Evolutionary conservation across 2,329 filamentous ascomycete genomes (phyloP), one percentile per base, ranked within the genome.

Genomic region (Fusarium bactridioides): DNA sequence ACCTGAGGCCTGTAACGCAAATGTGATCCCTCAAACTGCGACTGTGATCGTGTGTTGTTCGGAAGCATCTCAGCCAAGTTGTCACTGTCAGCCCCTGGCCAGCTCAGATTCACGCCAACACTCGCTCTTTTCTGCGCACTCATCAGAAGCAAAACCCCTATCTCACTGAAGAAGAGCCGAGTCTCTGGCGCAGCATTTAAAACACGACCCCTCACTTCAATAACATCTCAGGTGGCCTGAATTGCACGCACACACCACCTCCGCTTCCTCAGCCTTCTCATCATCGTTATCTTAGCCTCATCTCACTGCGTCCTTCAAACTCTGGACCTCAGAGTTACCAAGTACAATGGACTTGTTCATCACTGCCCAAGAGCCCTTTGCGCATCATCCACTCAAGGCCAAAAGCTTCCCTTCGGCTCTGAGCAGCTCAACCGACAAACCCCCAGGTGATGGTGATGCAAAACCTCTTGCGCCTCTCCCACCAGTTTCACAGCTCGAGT

Each of bases 331-430:
- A 23, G 18, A 41, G 35, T 38, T 21, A 37, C 15, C 25, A 45
- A 15, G 11, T 29, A 43, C 8, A 35, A 77, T 77, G 76, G 76
- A 77, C 44, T 68, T 78, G 31, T 77, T 75, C 59, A 77, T 77
- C 61, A 77, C 76, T 12, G 76, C 76, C 10, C 47, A 77, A 29
- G 74, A 78, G 23, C 76, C 76, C n/a, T 77, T 77, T 40, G 54
- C 61, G 41, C 74, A 59, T 25, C 61, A 69, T 25, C 74, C 74
- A 16, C 65, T 53, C 38, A 68, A 64, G 23, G 31, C 59, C 15
- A 76, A 77, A 29, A 70, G 71, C 11, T 77, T 78, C 23, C 45
- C 74, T 37, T 47, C 65, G n/a, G 48, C 60, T 23, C 31, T 45
- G 18, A 40, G 44, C n/a, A 41, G 54, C 21, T 64, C 55, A 37